These are phyloP conservation scores for Gossypium anomalum DNA, from an alignment of 345 rosid genomes.

Conservation along the genomic window DNA sequence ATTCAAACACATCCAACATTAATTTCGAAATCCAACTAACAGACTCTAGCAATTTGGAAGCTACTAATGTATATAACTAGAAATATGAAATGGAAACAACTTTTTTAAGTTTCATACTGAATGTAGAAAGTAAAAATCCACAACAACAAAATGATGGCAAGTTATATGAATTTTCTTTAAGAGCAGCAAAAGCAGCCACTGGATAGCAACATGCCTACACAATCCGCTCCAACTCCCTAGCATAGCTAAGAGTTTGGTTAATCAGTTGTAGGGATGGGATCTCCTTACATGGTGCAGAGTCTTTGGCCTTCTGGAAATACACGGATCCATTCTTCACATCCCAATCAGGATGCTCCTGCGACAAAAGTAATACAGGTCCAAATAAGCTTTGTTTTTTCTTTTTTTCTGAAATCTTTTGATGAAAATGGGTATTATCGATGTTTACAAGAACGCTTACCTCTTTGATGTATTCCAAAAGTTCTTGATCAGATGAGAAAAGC, in stretches of 20 bases:
- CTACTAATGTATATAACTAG: not conserved
- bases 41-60: not conserved
- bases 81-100: not conserved
- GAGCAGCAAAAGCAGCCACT: not conserved
- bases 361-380: not conserved
- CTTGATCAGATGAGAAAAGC: conserved; percentile 74
- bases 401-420: not conserved
- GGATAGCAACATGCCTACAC: conserved; percentile 41
- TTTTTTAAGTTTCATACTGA: not conserved
- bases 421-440: not conserved
- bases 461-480: conserved; percentile 54
- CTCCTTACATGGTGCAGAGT: conserved; percentile 86
- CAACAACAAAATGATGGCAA: not conserved
- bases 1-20: not conserved
- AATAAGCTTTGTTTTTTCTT: not conserved
- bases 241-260: conserved; percentile 94
- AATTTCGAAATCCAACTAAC: not conserved
- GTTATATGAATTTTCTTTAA: not conserved
- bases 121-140: not conserved
- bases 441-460: conserved; percentile 44
- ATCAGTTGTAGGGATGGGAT: conserved; percentile 96
- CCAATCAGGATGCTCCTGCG: conserved; percentile 96
- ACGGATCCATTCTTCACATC: conserved; percentile 69
- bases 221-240: conserved; percentile 96
- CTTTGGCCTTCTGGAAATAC: conserved; percentile 87